Evolutionary conservation across 257 asterid genomes (phyloP).

Genomic region (Agastache rugosa): DNA sequence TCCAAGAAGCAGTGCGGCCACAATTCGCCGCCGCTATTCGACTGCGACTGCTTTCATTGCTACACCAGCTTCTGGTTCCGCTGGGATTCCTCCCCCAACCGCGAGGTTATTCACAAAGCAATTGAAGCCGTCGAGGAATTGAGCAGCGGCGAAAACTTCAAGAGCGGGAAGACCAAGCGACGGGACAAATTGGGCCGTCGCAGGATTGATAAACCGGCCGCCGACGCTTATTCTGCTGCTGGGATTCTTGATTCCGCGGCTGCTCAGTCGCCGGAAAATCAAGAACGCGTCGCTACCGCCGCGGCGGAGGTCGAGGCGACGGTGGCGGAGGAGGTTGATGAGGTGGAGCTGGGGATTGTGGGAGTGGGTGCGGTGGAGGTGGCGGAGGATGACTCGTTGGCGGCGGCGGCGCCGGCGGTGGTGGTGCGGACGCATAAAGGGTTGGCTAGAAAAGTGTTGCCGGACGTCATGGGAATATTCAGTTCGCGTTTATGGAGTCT

Average conservation of each 20-base stretch:
- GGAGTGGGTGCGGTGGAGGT: constrained; percentile 28
- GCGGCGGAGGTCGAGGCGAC: not conserved
- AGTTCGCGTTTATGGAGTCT: constrained; percentile 87
- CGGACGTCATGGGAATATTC: constrained; percentile 87
- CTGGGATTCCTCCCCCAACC: constrained; percentile 84
- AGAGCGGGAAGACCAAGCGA: constrained; percentile 38
- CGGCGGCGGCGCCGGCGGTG: constrained; percentile 41
- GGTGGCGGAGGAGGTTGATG: constrained; percentile 24
- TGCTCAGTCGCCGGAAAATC: constrained; percentile 15
- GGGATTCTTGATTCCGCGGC: constrained; percentile 18
- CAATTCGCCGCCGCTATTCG: constrained; percentile 52
- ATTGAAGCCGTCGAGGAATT: constrained; percentile 83
- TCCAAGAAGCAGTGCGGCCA: constrained; percentile 41
- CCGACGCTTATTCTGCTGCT: not conserved
- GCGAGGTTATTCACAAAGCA: constrained; percentile 74
- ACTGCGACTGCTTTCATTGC: constrained; percentile 76
- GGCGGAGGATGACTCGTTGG: not conserved
- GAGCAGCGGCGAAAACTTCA: constrained; percentile 42
- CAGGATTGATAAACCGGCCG: constrained; percentile 35
- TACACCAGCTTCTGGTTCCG: constrained; percentile 74
- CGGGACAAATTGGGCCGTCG: constrained; percentile 59
- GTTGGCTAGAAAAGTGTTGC: constrained; percentile 77
- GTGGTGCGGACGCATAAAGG: constrained; percentile 59
- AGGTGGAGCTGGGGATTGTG: not conserved
- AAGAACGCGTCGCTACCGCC: not conserved